Base-by-base conservation (phyloP, 169 alveolate species). In the Cyclospora cayetanensis region DNA sequence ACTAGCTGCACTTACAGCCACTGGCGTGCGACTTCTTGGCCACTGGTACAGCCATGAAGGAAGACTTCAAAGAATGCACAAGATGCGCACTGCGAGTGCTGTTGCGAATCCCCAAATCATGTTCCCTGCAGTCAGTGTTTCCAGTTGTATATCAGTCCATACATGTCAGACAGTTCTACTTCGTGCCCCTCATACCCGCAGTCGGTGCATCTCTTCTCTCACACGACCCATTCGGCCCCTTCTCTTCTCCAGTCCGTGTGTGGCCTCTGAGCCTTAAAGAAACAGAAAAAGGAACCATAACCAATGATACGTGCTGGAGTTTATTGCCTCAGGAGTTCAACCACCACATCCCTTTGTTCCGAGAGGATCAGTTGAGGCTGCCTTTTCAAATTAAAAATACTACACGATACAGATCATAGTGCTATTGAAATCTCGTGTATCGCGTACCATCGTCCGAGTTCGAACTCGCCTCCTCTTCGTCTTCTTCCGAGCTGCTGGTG, bases 401-500 rank as follows among this genome's bases (percentile, higher is more conserved):
- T n/a, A n/a, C n/a, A n/a, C n/a, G n/a, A n/a, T n/a, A n/a, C n/a
- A n/a, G n/a, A n/a, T n/a, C n/a, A n/a, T n/a, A n/a, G n/a, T n/a
- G n/a, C n/a, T n/a, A n/a, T n/a, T n/a, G n/a, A n/a, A n/a, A n/a
- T n/a, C n/a, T n/a, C n/a, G n/a, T n/a, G n/a, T 22, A 74, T 46
- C 39, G 89, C 89, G 37, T 31, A 79, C 89, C 89, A 20, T 50
- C 89, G 52, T 79, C 89, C 34, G 89, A 79, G 25, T 65, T 39
- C 34, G 89, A 52, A 15, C 41, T 52, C 20, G 29, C 89, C 11
- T 79, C 74, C 35, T 79, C 53, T 4, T 31, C 89, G 25, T 53
- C 77, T 15, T 72, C 65, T 50, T 87, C 92, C 37, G 77, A 72
- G 80, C 82, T 39, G 84, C 92, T 66, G 74, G 35, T 35, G n/a